phyloP scores from a whole-genome alignment of 2,329 filamentous ascomycete genomes.

The Pseudogymnoascus sp. region DNA sequence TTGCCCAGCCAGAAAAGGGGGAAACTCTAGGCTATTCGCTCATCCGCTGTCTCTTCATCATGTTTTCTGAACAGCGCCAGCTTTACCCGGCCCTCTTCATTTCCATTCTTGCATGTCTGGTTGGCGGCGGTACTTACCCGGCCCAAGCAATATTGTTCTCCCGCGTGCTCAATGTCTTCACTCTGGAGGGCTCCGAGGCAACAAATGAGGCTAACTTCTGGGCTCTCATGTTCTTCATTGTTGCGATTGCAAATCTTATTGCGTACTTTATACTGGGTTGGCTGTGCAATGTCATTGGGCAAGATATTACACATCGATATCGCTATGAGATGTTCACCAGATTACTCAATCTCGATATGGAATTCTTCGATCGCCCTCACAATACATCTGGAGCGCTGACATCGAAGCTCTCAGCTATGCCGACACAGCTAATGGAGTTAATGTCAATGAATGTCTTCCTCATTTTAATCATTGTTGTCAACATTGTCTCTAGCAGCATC shows the following conservation, averaged over 20 bases:
- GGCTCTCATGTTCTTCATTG: conserved; percentile 42
- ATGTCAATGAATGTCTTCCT: conserved; percentile 36
- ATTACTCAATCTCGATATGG: conserved; percentile 36
- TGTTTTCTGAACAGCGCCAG: conserved; percentile 30
- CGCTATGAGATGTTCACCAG: conserved; percentile 25
- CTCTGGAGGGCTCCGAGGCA: conserved; percentile 15
- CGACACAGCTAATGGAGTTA: conserved; percentile 38
- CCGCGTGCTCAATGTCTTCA: conserved; percentile 26
- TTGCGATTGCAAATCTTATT: conserved; percentile 33
- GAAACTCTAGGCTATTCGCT: conserved; percentile 36
- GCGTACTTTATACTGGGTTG: conserved; percentile 25
- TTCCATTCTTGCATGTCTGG: conserved; percentile 31
- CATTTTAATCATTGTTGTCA: conserved; percentile 35
- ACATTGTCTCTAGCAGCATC: conserved; percentile 32
- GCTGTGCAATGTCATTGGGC: conserved; percentile 27
- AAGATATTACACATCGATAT: conserved; percentile 31
- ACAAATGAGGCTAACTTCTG: conserved; percentile 34
- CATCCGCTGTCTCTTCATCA: conserved; percentile 29
- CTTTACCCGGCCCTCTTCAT: conserved; percentile 39
- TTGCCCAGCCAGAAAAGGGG: not conserved
- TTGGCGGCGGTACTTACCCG: conserved; percentile 31
- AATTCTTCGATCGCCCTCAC: conserved; percentile 29
- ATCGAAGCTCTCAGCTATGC: conserved; percentile 25
- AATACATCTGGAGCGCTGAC: conserved; percentile 30
- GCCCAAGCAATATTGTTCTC: conserved; percentile 30